Base-by-base conservation (phyloP, 352 stramenopile genomes). In the Globisporangium megalacanthum region DNA sequence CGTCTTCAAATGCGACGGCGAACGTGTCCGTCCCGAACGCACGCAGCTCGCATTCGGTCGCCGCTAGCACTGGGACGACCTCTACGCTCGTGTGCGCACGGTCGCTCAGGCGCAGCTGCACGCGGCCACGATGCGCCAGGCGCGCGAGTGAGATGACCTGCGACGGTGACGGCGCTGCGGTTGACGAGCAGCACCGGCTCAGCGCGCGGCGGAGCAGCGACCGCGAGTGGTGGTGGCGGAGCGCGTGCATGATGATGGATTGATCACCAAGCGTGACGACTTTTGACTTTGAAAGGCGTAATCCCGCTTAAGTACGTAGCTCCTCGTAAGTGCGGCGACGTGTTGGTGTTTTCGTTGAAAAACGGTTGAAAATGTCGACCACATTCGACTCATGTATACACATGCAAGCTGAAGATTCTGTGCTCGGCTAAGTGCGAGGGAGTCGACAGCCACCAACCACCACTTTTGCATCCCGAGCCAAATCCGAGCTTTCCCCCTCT, bases 31-130 rank as follows among this genome's bases (percentile, higher is more conserved):
- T 19, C 4, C 39, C 33, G 36, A 65, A 62, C 3, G 75, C 72
- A 6, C 66, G 61, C 36, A 86, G 42, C 42, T 64, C 64, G 54
- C 86, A 88, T 22, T 87, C 77, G n/a, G 62, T 36, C 1, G 77
- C 45, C 8, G 64, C 67, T n/a, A 86, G 56, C 33, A 81, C 75
- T 2, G 80, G 80, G 14, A 81, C 57, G 20, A 90, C 55, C 52
- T 74, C 64, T n/a, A 87, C 56, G 42, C 64, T 50, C 9, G 75
- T 74, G 25, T 11, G 29, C 31, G 62, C 41, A 7, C 61, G 61
- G 47, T 83, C 74, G 4, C 56, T 60, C 31, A 82, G 60, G 54
- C 76, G 63, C 22, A 89, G 61, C 17, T 75, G 62, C 58, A 89
- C 56, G 17, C 57, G 59, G 31, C 73, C 69, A 31, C 82, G 69